A percentile compares a stretch with the other conserved stretches of the same genome.
phyloP scores from a whole-genome alignment of 1,284 basidiomycete species.

The Anthracocystis panici-leucophaei region DNA sequence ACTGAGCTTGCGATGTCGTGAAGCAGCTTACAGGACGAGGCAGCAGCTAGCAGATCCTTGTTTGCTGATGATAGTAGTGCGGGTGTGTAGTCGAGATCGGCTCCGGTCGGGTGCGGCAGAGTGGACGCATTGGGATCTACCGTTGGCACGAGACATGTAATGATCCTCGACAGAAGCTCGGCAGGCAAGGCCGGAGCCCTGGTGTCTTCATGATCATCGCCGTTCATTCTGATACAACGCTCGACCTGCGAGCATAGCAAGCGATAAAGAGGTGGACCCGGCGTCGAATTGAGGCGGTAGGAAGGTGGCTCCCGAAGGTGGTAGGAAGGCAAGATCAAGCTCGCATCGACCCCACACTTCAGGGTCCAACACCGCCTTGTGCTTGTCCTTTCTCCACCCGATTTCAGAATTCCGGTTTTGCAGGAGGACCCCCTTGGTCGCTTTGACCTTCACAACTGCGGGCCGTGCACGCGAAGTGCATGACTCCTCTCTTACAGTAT shows the following conservation, averaged over 20 bases:
- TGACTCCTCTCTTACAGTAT: neutral
- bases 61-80: conserved; percentile 15
- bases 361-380: conserved; percentile 11
- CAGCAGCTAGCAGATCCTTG: conserved; percentile 17
- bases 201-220: neutral
- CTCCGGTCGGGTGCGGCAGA: conserved; percentile 19
- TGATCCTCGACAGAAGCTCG: conserved; percentile 32
- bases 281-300: neutral
- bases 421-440: conserved; percentile 3
- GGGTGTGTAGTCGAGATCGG: conserved; percentile 19
- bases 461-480: conserved; percentile 10
- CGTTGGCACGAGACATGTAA: conserved; percentile 17
- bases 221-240: neutral
- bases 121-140: conserved; percentile 34
- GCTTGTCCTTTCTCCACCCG: conserved; percentile 6
- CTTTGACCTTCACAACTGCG: neutral
- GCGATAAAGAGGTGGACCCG: neutral
- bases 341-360: neutral
- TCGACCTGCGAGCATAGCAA: neutral
- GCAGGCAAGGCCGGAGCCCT: conserved; percentile 29
- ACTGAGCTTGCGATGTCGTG: conserved; percentile 16
- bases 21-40: conserved; percentile 15
- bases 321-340: neutral
- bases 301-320: neutral
- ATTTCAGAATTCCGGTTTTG: conserved; percentile 5